Percentiles rank a stretch among this genome's conserved stretches.
Evolutionary conservation across 345 rosid genomes (phyloP).

Genomic region (Lagerstroemia speciosa): DNA sequence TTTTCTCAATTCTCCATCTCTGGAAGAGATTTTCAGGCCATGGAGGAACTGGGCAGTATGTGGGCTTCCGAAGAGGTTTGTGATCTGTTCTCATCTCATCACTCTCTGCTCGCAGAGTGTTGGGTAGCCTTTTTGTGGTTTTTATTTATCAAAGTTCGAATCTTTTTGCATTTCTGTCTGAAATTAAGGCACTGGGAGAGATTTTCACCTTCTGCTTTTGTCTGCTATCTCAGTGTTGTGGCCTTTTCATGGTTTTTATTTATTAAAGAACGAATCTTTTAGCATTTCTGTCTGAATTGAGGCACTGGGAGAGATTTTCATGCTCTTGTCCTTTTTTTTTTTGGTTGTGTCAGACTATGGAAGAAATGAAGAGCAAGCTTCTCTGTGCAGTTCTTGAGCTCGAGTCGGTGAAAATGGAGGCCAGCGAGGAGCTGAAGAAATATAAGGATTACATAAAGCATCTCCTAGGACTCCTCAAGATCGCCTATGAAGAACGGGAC

Average conservation of each 20-base stretch:
- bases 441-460: constrained; percentile 38
- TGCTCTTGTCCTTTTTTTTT: too few relatives aligned
- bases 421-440: constrained; percentile 48
- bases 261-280: neutral
- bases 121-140: too few relatives aligned
- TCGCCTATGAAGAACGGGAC: constrained; percentile 71
- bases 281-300: neutral
- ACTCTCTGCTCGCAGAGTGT: too few relatives aligned
- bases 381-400: constrained; percentile 51
- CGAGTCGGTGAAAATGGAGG: constrained; percentile 48
- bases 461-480: constrained; percentile 41
- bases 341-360: constrained; percentile 33
- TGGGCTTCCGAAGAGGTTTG: too few relatives aligned
- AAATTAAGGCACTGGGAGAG: neutral
- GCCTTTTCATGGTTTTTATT: too few relatives aligned
- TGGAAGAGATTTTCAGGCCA: constrained; percentile 8
- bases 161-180: neutral
- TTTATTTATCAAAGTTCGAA: neutral
- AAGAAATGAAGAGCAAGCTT: constrained; percentile 63
- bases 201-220: neutral
- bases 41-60: constrained; percentile 69
- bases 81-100: too few relatives aligned
- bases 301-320: neutral
- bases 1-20: neutral
- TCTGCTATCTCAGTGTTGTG: too few relatives aligned